These are phyloP conservation scores for Neonothopanus nambi DNA, from an alignment of 1,284 basidiomycete genomes.

Conservation along the genomic window DNA sequence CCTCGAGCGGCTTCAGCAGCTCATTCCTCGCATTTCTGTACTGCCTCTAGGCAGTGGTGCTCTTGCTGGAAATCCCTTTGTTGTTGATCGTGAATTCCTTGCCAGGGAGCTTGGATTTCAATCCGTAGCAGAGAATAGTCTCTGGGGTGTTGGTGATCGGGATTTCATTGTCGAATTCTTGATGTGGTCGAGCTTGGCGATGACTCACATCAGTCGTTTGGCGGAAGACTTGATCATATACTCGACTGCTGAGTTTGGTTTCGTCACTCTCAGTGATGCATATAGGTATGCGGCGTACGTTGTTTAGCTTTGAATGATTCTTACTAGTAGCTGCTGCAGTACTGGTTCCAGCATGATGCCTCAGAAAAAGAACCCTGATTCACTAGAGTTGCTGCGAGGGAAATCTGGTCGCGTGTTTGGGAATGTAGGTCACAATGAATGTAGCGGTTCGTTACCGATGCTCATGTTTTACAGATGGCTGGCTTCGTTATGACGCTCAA, in stretches of 20 bases:
- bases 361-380: conserved; percentile 99
- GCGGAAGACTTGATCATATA: conserved; percentile 98
- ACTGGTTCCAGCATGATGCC: conserved; percentile 99
- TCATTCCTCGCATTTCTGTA: conserved; percentile 87
- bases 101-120: conserved; percentile 84
- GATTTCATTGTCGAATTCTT: conserved; percentile 98
- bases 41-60: conserved; percentile 94
- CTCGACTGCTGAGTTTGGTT: conserved; percentile 96
- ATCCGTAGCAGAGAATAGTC: conserved; percentile 87
- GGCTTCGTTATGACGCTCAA: conserved; percentile 98
- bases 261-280: conserved; percentile 91
- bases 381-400: conserved; percentile 90
- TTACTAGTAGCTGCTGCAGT: conserved; percentile 40
- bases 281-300: conserved; percentile 66
- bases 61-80: conserved; percentile 95
- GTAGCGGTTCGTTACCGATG: not conserved
- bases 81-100: conserved; percentile 87
- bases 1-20: conserved; percentile 83
- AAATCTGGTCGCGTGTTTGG: conserved; percentile 96
- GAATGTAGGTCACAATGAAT: conserved; percentile 53
- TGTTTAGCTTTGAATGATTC: not conserved
- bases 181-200: conserved; percentile 93
- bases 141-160: conserved; percentile 94
- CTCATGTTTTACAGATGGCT: conserved; percentile 68
- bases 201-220: conserved; percentile 92